These are phyloP conservation scores for Umbelopsis isabellina DNA, from an alignment of 192 early-diverging fungal genomes.

Conservation along the genomic window DNA sequence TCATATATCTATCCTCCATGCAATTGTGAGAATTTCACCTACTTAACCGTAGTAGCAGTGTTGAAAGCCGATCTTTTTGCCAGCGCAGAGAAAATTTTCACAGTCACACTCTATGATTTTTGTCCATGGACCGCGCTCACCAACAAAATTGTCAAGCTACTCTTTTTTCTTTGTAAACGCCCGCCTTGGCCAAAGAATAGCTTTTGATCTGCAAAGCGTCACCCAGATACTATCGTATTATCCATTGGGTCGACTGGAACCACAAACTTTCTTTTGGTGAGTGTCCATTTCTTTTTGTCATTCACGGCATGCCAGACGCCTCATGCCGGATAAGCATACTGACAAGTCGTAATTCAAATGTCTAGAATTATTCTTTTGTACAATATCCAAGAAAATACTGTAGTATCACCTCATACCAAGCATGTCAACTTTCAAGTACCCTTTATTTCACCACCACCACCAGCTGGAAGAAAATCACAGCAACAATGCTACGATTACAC, in stretches of 20 bases:
- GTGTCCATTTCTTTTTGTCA: background rate
- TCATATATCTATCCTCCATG: too few species aligned
- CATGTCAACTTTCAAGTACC: slow-evolving; percentile 22
- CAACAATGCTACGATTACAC: background rate
- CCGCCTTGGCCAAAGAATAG: slow-evolving; percentile 9
- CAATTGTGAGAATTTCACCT: too few species aligned
- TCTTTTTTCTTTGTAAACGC: slow-evolving; percentile 2
- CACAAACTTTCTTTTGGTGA: slow-evolving; percentile 2
- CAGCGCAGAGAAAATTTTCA: background rate
- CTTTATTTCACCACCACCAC: slow-evolving; percentile 20
- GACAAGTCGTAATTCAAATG: background rate
- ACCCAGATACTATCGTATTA: slow-evolving; percentile 10
- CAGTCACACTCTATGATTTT: slow-evolving; percentile 11
- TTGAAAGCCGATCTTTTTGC: too few species aligned
- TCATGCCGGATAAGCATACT: background rate
- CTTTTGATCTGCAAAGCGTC: slow-evolving; percentile 14
- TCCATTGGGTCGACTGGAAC: slow-evolving; percentile 10
- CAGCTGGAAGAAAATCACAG: slow-evolving; percentile 7
- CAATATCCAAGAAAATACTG: slow-evolving; percentile 12
- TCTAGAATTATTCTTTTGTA: slow-evolving; percentile 11
- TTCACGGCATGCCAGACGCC: background rate
- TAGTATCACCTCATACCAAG: slow-evolving; percentile 20
- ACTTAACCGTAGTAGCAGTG: too few species aligned
- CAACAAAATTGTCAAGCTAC: slow-evolving; percentile 19
- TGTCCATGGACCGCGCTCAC: slow-evolving; percentile 13